Conservation (phyloP, 176 grass and related monocot genomes). For the Carex parvula region DNA sequence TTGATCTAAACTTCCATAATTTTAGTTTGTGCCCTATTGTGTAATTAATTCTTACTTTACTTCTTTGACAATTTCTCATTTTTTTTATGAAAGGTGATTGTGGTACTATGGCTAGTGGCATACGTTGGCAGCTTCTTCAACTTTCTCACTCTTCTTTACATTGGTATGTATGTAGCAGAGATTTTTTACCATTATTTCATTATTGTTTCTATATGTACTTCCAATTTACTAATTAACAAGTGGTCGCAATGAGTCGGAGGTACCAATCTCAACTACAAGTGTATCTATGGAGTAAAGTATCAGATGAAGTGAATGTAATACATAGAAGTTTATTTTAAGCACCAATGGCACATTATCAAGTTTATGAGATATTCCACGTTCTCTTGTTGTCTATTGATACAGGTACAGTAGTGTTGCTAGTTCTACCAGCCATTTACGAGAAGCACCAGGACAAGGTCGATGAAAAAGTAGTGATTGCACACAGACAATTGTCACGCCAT, state of each 20-base stretch:
- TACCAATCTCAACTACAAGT: neutral
- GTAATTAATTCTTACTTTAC: neutral
- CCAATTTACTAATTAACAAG: constrained; percentile 10
- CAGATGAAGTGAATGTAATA: neutral
- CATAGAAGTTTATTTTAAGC: neutral
- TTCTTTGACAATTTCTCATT: constrained; percentile 1
- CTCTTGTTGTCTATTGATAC: constrained; percentile 17
- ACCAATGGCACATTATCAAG: neutral
- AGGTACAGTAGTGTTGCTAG: constrained; percentile 53
- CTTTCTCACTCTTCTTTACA: constrained; percentile 85
- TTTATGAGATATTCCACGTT: neutral
- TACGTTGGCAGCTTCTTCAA: constrained; percentile 81
- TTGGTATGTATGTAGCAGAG: constrained; percentile 48
- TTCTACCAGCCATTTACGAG: constrained; percentile 70
- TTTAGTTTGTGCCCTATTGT: neutral
- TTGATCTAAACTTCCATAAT: neutral
- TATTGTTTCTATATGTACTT: neutral
- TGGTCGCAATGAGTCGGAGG: neutral
- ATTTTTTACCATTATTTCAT: neutral
- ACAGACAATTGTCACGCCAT: constrained; percentile 48
- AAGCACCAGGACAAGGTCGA: constrained; percentile 84
- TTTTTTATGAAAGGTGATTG: constrained; percentile 47
- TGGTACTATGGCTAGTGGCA: constrained; percentile 67
- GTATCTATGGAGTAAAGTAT: neutral
- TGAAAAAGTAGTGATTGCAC: constrained; percentile 61